Evolutionary conservation across 495 filamentous ascomycete genomes (phyloP), one percentile per base, ranked within the genome.

Genomic region (Daldinia bambusicola): DNA sequence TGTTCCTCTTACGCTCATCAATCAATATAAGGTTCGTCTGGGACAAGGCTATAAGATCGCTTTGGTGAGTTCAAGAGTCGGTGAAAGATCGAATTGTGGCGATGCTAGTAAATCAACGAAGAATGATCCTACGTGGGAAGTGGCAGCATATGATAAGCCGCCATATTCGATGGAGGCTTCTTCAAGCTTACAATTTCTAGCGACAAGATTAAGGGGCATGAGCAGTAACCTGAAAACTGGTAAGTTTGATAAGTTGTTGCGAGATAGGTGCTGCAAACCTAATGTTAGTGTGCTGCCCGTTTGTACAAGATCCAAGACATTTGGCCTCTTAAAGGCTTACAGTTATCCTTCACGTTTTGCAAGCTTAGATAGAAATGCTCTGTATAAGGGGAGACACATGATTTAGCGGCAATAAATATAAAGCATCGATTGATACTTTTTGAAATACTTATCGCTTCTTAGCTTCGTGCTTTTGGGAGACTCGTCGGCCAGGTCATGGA

Each of bases 151-250:
- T 16, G 68, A 74, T 9, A 71, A 4, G 2, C 14, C 0, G 63
- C 55, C 22, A 70, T 75, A 10, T 75, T 67, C 4, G 66, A 61
- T 4, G 73, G 62, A 8, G 72, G 51, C 16, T 14, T 36, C 18
- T 64, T 69, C 3, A 67, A 18, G 30, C 61, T 52, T 2, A 75
- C 12, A 22, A 64, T 20, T 6, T 63, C 10, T 1, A 66, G 73
- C 14, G 69, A 22, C 5, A 48, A 2, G 14, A 75, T 55, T 20
- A 72, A 31, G 37, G 61, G n/a, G n/a, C 65, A 64, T 0, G 66
- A 56, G 13, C 26, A 75, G 34, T 72, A 75, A 20, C 72, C 68
- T 74, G 14, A 12, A 20, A 2, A 43, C 12, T 2, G 30, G 45
- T 63, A 14, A 64, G 52, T 9, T 48, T 4, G 13, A 32, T n/a